Base-by-base conservation (phyloP, 1,284 basidiomycete genomes). In the Albatrellus sp. region DNA sequence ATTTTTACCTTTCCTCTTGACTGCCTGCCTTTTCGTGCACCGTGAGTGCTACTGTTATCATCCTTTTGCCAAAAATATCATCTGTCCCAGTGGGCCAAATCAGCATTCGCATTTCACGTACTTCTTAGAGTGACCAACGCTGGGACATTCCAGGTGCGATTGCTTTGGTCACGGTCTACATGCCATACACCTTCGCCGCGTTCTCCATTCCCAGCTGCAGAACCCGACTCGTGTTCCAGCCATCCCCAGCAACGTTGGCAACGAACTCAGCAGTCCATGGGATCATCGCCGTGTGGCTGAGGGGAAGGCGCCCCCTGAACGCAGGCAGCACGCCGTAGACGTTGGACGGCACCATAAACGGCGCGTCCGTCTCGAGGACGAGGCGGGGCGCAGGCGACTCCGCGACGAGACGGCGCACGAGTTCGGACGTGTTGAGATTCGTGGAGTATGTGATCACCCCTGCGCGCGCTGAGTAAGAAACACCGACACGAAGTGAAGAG, bases 181-280 rank as follows among this genome's bases (percentile, higher is more conserved):
- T 64, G 0, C 77, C 73, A 56, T 89, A 88, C 50, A 86, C 63
- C 43, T 45, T 61, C 45, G 60, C 56, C 3, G 82, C 83, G 54
- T 87, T 87, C 54, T 75, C 70, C 50, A 77, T 72, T 3, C 77
- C 75, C n/a, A 70, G 69, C 19, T 54, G 57, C 72, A 88, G 68
- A 3, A 88, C 75, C 29, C 65, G 61, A 45, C 72, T 71, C 0
- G 72, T 60, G 40, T 69, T 68, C 75, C 77, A 84, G 0, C 52
- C 64, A 17, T 68, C 69, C 16, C 64, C 67, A 1, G 71, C 66
- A 2, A 75, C 56, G 1, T 60, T 60, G 1, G 81, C 77, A 0
- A 84, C 74, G 54, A 80, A 87, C 52, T 79, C 74, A 0, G 86
- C 84, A 0, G 80, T 82, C 83, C 84, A 89, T 0, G 86, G 86